Evolutionary conservation across 2,329 filamentous ascomycete species (phyloP).

Genomic region (Pestalotiopsis sp.): DNA sequence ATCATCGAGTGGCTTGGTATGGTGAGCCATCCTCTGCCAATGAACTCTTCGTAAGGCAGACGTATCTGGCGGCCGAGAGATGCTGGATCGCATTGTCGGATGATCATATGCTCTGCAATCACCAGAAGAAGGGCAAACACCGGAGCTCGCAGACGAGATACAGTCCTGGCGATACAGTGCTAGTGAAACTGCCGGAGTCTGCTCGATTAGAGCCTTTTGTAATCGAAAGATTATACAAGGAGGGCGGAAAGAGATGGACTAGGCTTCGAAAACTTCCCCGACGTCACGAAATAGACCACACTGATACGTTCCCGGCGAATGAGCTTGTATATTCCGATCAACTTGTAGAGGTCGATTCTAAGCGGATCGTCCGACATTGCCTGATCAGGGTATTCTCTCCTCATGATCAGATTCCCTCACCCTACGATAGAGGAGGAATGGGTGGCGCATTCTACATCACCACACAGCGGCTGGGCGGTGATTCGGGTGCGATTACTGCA

Average conservation of each 20-base stretch:
- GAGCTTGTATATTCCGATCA: constrained; percentile 41
- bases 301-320: constrained; percentile 47
- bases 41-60: constrained; percentile 72
- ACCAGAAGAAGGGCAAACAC: constrained; percentile 11
- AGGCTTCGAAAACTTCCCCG: constrained; percentile 56
- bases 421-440: constrained; percentile 67
- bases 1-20: constrained; percentile 62
- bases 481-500: constrained; percentile 23
- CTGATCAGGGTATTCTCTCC: constrained; percentile 57
- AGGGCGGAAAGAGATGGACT: constrained; percentile 30
- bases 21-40: constrained; percentile 38
- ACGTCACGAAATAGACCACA: constrained; percentile 42
- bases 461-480: constrained; percentile 8
- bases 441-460: constrained; percentile 70
- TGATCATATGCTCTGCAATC: constrained; percentile 55
- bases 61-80: constrained; percentile 62
- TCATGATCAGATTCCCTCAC: constrained; percentile 53
- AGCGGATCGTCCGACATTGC: constrained; percentile 58
- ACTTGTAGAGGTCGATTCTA: constrained; percentile 33
- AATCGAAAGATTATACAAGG: constrained; percentile 44
- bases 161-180: constrained; percentile 61
- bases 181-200: constrained; percentile 38
- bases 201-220: constrained; percentile 62
- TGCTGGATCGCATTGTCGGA: constrained; percentile 63
- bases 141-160: constrained; percentile 35